phyloP scores from a whole-genome alignment of 2,329 filamentous ascomycete genomes.

The Bimuria novae-zelandiae region DNA sequence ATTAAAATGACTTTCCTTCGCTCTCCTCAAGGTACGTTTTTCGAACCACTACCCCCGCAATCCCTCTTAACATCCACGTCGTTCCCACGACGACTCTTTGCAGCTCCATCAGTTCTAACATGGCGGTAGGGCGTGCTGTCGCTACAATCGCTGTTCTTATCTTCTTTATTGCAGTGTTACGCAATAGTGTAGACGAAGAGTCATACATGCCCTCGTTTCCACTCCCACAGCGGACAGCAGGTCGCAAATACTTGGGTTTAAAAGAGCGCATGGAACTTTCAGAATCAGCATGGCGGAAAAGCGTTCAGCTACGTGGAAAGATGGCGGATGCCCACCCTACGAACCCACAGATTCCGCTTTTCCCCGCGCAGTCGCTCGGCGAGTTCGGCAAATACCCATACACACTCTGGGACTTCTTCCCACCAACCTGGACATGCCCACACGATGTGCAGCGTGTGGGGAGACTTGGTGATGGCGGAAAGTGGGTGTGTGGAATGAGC shows the following conservation, averaged over 20 bases:
- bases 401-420: constrained; percentile 43
- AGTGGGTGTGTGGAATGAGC: constrained; percentile 44
- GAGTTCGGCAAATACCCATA: constrained; percentile 39
- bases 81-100: constrained; percentile 1
- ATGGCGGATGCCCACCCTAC: constrained; percentile 33
- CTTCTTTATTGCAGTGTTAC: constrained; percentile 31
- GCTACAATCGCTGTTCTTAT: constrained; percentile 28
- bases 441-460: constrained; percentile 41
- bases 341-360: constrained; percentile 38
- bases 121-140: constrained; percentile 23
- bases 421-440: constrained; percentile 39
- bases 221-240: constrained; percentile 20
- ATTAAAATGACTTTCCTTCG: constrained; percentile 7
- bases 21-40: constrained; percentile 1
- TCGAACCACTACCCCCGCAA: neutral
- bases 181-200: constrained; percentile 25
- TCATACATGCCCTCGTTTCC: constrained; percentile 32
- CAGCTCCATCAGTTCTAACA: neutral
- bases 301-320: constrained; percentile 30
- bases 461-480: constrained; percentile 38
- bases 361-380: constrained; percentile 22
- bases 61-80: constrained; percentile 1
- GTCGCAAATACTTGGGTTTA: constrained; percentile 21
- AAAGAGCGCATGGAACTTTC: constrained; percentile 37
- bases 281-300: constrained; percentile 36